Evolutionary conservation across 352 stramenopile species (phyloP).

Genomic region (Phytopythium chamaehyphon): DNA sequence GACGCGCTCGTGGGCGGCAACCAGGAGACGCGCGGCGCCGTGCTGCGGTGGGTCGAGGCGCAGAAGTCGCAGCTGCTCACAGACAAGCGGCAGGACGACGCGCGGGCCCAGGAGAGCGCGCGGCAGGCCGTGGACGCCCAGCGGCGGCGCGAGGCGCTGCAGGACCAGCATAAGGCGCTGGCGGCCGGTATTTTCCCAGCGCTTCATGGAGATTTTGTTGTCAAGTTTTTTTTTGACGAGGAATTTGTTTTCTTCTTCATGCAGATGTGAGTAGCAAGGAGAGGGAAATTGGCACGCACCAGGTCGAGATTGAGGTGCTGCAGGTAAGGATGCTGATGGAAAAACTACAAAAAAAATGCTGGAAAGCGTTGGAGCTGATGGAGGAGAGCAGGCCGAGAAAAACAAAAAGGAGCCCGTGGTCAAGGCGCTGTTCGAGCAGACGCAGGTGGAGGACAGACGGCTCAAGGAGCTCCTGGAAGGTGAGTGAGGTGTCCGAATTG

Average conservation of each 20-base stretch:
- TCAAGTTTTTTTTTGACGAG: neutral
- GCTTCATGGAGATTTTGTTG: neutral
- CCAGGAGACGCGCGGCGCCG: slow-evolving; percentile 33
- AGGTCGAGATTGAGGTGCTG: slow-evolving; percentile 71
- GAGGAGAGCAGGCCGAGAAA: slow-evolving; percentile 31
- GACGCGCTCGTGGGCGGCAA: slow-evolving; percentile 41
- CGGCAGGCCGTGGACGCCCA: slow-evolving; percentile 34
- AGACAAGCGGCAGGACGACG: slow-evolving; percentile 40
- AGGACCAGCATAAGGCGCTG: slow-evolving; percentile 37
- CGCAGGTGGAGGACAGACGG: slow-evolving; percentile 49
- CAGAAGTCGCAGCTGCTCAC: slow-evolving; percentile 35
- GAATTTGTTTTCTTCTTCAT: neutral
- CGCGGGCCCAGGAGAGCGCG: slow-evolving; percentile 34
- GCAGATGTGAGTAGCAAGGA: slow-evolving; percentile 34
- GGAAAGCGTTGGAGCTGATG: neutral
- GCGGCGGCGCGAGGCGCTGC: slow-evolving; percentile 35
- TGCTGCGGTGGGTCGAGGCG: slow-evolving; percentile 40
- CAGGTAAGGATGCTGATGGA: no score
- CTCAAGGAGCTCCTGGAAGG: slow-evolving; percentile 40
- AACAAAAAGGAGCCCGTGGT: slow-evolving; percentile 53
- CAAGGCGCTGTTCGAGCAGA: slow-evolving; percentile 56
- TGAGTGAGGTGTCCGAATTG: no score
- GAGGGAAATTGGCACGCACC: slow-evolving; percentile 40
- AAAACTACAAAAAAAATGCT: slow-evolving; percentile 8
- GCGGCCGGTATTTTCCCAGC: slow-evolving; percentile 16